These are phyloP conservation scores for Hebeloma cylindrosporum DNA, from an alignment of 768 basidiomycete species.

Conservation along the genomic window DNA sequence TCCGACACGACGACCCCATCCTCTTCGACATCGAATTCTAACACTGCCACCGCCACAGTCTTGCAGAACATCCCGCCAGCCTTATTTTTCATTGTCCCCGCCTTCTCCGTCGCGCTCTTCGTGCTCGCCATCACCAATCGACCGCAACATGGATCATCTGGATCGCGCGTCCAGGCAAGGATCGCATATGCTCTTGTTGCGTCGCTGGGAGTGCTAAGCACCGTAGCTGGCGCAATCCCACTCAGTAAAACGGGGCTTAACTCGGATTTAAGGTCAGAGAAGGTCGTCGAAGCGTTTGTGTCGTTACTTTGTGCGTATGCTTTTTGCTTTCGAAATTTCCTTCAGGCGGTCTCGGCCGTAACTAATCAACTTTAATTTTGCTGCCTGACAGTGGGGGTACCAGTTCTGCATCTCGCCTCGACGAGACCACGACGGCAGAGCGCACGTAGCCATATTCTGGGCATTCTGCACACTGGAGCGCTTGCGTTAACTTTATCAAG, in stretches of 20 bases:
- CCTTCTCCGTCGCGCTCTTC: constrained; percentile 20
- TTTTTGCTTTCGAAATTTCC: too few species aligned
- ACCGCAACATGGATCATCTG: not conserved
- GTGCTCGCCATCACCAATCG: constrained; percentile 15
- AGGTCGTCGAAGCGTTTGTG: constrained; percentile 22
- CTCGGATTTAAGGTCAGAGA: constrained; percentile 15
- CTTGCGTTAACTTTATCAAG: constrained; percentile 24
- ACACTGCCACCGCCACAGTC: constrained; percentile 1
- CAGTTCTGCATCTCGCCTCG: constrained; percentile 20
- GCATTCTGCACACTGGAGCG: constrained; percentile 17
- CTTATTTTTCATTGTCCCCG: constrained; percentile 19
- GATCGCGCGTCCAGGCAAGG: constrained; percentile 4
- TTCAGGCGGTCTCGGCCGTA: too few species aligned
- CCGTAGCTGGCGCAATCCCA: constrained; percentile 19
- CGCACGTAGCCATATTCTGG: constrained; percentile 10
- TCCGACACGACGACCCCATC: too few species aligned
- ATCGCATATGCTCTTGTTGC: constrained; percentile 17
- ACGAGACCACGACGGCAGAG: constrained; percentile 3
- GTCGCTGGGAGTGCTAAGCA: constrained; percentile 20
- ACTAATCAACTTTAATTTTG: constrained; percentile 12
- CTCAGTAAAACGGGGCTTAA: constrained; percentile 8
- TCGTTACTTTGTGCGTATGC: constrained; percentile 22
- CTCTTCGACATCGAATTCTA: too few species aligned
- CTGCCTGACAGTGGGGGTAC: constrained; percentile 17
- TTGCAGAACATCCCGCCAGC: constrained; percentile 13